Evolutionary conservation across 208 protist species (phyloP).

Genomic region (Wallacemonas sp.): DNA sequence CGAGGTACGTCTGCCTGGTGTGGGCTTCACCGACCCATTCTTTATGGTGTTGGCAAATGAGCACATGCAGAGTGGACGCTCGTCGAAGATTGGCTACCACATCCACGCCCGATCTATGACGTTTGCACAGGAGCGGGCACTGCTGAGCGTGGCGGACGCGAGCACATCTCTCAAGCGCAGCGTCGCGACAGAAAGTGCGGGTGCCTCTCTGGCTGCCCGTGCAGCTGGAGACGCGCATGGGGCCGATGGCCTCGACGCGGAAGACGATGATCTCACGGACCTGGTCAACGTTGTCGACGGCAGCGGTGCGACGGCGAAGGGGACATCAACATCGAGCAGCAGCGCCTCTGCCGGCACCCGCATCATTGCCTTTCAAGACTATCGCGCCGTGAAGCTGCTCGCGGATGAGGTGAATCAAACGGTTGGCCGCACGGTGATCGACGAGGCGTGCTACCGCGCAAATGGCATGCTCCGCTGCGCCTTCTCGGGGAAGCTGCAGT

Average conservation of each 20-base stretch:
- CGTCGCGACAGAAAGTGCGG: too few relatives aligned
- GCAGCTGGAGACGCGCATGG: neutral
- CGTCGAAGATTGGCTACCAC: slow-evolving; percentile 74
- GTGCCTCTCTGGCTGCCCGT: too few relatives aligned
- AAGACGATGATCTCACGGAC: slow-evolving; percentile 41
- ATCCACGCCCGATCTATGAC: slow-evolving; percentile 75
- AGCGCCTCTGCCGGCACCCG: slow-evolving; percentile 12
- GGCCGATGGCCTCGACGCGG: slow-evolving; percentile 13
- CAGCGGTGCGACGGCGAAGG: neutral
- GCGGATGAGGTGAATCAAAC: slow-evolving; percentile 79
- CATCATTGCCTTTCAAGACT: slow-evolving; percentile 80
- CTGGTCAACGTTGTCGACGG: slow-evolving; percentile 44
- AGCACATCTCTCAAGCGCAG: slow-evolving; percentile 4
- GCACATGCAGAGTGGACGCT: slow-evolving; percentile 20
- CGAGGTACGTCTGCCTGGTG: slow-evolving; percentile 67
- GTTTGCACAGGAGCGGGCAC: slow-evolving; percentile 15
- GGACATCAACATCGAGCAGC: neutral
- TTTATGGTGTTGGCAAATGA: slow-evolving; percentile 81
- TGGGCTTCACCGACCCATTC: slow-evolving; percentile 74
- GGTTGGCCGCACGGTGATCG: slow-evolving; percentile 57
- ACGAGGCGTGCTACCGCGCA: slow-evolving; percentile 69
- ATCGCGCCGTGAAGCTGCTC: slow-evolving; percentile 70
- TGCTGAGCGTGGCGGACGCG: slow-evolving; percentile 1
- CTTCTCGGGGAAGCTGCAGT: slow-evolving; percentile 62
- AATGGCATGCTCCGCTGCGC: slow-evolving; percentile 84